phyloP scores from a whole-genome alignment of 305 asterid genomes.

The Fraxinus angustifolia region DNA sequence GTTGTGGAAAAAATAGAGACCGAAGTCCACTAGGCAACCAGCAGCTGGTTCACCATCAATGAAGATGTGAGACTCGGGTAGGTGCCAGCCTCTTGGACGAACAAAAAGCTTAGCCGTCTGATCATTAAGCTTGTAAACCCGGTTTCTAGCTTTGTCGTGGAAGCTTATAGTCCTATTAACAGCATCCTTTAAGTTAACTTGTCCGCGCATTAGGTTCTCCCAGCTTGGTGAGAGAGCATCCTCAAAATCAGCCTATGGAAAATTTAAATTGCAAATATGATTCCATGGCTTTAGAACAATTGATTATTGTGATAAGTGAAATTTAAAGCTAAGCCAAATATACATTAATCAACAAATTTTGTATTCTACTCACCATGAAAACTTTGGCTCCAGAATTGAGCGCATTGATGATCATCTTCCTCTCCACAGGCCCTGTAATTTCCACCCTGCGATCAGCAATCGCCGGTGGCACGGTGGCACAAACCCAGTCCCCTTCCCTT shows the following conservation, averaged over 20 bases:
- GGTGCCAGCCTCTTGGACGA: conserved; percentile 96
- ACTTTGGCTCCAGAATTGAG: conserved; percentile 98
- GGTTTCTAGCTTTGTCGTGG: conserved; percentile 67
- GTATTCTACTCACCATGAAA: conserved; percentile 60
- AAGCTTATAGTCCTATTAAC: conserved; percentile 71
- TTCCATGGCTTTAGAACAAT: neutral
- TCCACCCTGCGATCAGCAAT: conserved; percentile 89
- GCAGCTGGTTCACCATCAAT: conserved; percentile 86
- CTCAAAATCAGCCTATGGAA: conserved; percentile 56
- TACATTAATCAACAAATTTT: neutral
- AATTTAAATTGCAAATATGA: neutral
- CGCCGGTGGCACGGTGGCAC: conserved; percentile 62
- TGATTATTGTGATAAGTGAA: neutral
- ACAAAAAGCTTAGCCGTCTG: conserved; percentile 80
- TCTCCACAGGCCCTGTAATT: conserved; percentile 90
- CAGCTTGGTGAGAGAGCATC: conserved; percentile 88
- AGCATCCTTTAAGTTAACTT: conserved; percentile 76
- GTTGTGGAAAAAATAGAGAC: conserved; percentile 86
- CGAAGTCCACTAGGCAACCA: conserved; percentile 79
- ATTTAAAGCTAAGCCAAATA: neutral
- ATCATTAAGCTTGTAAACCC: conserved; percentile 66
- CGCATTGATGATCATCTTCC: conserved; percentile 95
- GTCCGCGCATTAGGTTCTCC: conserved; percentile 89
- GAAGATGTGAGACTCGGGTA: conserved; percentile 84
- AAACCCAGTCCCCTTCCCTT: conserved; percentile 69